Conservation (phyloP, 2,329 filamentous ascomycete species). For the Epichloe bromicola region DNA sequence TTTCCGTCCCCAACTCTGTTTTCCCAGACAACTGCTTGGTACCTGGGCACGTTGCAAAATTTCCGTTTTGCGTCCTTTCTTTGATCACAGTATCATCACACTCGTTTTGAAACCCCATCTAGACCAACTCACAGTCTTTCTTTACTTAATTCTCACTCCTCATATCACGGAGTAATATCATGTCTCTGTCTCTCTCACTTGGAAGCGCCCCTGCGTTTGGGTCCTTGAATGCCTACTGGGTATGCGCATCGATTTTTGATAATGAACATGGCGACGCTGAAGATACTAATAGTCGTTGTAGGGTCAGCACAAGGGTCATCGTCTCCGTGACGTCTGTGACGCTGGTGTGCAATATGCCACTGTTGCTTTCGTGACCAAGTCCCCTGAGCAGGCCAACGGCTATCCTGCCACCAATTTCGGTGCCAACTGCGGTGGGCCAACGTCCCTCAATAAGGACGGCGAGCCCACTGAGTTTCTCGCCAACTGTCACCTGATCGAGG, state of each 20-base stretch:
- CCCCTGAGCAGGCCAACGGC: constrained; percentile 22
- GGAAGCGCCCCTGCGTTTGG: constrained; percentile 3
- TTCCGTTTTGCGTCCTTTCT: constrained; percentile 27
- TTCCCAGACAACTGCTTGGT: constrained; percentile 17
- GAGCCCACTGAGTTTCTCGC: constrained; percentile 18
- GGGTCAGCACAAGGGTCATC: constrained; percentile 23
- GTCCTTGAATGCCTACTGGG: constrained; percentile 1
- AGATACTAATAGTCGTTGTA: constrained; percentile 8
- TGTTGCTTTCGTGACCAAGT: constrained; percentile 24
- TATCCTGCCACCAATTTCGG: constrained; percentile 29
- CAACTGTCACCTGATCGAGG: constrained; percentile 23
- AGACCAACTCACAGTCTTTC: constrained; percentile 20
- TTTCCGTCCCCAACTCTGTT: not conserved
- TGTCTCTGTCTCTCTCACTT: constrained; percentile 11
- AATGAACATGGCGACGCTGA: not conserved
- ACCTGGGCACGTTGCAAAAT: constrained; percentile 20
- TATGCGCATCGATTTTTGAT: not conserved
- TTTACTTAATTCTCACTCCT: not conserved
- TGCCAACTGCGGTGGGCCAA: constrained; percentile 26
- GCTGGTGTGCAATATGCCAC: constrained; percentile 24
- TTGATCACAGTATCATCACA: constrained; percentile 20
- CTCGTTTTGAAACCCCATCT: constrained; percentile 18
- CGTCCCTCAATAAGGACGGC: constrained; percentile 11
- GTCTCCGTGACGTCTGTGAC: constrained; percentile 23
- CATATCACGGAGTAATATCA: constrained; percentile 7